Evolutionary conservation across 208 protist genomes (phyloP), one percentile per base, ranked within the genome.

Genomic region (Lotmaria passim): DNA sequence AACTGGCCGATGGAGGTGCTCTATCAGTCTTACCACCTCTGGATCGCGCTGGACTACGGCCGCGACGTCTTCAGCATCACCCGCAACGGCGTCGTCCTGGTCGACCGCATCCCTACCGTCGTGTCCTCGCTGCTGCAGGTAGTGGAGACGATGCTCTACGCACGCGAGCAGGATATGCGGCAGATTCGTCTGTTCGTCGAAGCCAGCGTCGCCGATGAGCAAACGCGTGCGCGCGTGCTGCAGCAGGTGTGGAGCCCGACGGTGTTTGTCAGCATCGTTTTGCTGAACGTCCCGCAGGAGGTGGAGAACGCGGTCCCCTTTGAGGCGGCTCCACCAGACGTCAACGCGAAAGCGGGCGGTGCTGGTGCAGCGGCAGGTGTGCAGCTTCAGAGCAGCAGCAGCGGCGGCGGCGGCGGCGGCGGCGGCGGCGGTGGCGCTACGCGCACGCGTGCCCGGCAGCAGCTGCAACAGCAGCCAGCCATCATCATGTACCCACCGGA

Each of bases 1-100:
- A 86, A 67, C 59, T 93, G 89, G 86, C 89, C 89, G 33, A 79
- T 93, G 31, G 89, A 95, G 73, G 73, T 80, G 17, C 78, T 96
- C 2, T 95, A 94, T 53, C 92, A 96, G 62, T 67, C 64, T 21
- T 95, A 96, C 68, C 85, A 93, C 65, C 26, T 95, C 17, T 80
- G 87, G 56, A 72, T 93, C 50, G 87, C 82, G 2, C 73, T 95
- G 46, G 92, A 96, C 73, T 91, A 95, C 78, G 78, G 80, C 5
- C 55, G 79, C 19, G 77, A 80, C 28, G 85, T 78, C 30, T 95
- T 93, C 66, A 75, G 71, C 69, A 82, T 94, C 48, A 92, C 83
- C 23, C 66, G 75, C 51, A 94, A 93, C 70, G 92, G 92, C 30
- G 75, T 65, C 11, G 79, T 94, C 2, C 78, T 92, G 15, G 76